Conservation (phyloP, 1,284 basidiomycete genomes). For the Cryptococcus sp. region DNA sequence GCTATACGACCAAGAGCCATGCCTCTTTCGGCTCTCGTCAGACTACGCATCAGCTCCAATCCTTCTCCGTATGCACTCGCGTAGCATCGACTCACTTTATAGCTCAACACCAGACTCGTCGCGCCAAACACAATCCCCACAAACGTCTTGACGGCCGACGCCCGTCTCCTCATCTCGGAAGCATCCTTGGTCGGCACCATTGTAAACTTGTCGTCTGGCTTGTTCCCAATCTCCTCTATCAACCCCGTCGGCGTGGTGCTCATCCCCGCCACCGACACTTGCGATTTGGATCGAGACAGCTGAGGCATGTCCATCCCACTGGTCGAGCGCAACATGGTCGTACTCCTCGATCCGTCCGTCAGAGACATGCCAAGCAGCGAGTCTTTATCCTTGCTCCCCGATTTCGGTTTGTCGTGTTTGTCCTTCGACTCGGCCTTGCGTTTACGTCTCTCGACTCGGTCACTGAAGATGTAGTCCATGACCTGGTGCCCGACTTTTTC, state of each 20-base stretch:
- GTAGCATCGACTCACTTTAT: conserved; percentile 51
- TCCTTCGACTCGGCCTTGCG: background rate
- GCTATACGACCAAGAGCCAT: conserved; percentile 23
- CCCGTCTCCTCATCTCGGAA: conserved; percentile 48
- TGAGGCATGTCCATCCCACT: background rate
- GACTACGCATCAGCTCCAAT: conserved; percentile 10
- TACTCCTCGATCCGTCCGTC: background rate
- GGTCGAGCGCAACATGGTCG: background rate
- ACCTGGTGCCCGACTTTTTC: conserved; percentile 73
- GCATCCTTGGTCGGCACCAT: conserved; percentile 31
- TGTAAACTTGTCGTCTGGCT: conserved; percentile 11
- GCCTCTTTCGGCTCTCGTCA: conserved; percentile 50
- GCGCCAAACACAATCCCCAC: conserved; percentile 72
- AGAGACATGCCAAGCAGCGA: background rate
- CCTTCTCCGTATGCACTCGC: too few species aligned
- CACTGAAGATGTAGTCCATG: conserved; percentile 75
- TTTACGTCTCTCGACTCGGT: conserved; percentile 44
- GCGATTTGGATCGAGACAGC: conserved; percentile 6
- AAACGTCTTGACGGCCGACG: conserved; percentile 58
- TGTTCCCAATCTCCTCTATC: background rate
- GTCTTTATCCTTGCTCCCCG: background rate
- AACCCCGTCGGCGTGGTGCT: background rate
- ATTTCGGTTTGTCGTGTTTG: background rate
- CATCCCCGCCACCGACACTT: background rate
- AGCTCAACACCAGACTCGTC: conserved; percentile 45